Evolutionary conservation across 768 basidiomycete genomes (phyloP).

Genomic region (Lactarius sanguifluus): DNA sequence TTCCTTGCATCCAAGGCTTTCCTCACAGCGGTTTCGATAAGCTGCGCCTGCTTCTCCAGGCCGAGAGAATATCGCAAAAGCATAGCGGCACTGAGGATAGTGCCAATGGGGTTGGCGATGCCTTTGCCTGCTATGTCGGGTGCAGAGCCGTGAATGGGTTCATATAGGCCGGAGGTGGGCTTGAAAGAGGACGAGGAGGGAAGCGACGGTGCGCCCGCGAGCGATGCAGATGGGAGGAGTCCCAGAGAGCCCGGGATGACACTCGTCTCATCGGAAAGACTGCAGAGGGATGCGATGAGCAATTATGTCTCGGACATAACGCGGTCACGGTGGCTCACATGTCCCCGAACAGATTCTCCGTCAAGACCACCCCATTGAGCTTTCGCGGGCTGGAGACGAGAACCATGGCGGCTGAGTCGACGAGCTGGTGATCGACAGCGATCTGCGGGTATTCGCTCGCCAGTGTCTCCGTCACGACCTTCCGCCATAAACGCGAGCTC

Average conservation of each 20-base stretch:
- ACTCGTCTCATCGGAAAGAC: slow-evolving; percentile 94
- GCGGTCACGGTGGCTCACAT: slow-evolving; percentile 60
- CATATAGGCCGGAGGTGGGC: slow-evolving; percentile 86
- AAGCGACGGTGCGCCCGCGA: slow-evolving; percentile 80
- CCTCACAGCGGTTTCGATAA: slow-evolving; percentile 88
- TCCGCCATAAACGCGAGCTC: slow-evolving; percentile 90
- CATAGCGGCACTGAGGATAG: slow-evolving; percentile 92
- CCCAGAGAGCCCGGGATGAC: slow-evolving; percentile 98
- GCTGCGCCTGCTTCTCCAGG: slow-evolving; percentile 76
- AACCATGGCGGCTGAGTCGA: slow-evolving; percentile 96
- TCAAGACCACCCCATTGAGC: slow-evolving; percentile 92
- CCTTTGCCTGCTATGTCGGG: slow-evolving; percentile 94
- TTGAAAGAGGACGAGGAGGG: slow-evolving; percentile 58
- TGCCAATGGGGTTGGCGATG: slow-evolving; percentile 93
- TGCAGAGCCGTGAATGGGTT: slow-evolving; percentile 95
- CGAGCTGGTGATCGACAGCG: slow-evolving; percentile 84
- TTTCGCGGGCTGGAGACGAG: slow-evolving; percentile 88
- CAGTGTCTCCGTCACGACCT: slow-evolving; percentile 84
- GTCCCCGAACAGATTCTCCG: slow-evolving; percentile 95
- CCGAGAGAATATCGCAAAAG: slow-evolving; percentile 94
- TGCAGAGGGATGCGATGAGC: slow-evolving; percentile 36
- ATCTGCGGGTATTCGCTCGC: slow-evolving; percentile 86
- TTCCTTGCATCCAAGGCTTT: slow-evolving; percentile 76
- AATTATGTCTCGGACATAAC: not conserved
- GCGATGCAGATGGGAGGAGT: slow-evolving; percentile 92